Base-by-base conservation (phyloP, 208 protist genomes). In the Histomonas meleagridis region DNA sequence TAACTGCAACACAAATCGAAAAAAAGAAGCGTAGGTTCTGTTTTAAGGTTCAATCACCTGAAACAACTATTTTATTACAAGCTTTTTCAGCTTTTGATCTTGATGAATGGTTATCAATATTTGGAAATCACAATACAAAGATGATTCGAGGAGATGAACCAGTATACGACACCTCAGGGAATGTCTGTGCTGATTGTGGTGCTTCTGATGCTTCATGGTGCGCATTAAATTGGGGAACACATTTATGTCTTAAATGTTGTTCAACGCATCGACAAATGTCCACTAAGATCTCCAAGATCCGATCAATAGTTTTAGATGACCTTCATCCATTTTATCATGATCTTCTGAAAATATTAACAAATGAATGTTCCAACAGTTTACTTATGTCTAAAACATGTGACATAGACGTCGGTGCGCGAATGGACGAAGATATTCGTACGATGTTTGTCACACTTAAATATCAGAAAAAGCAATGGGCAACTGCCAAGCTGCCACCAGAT, bases 41-140 rank as follows among this genome's bases (percentile, higher is more conserved):
- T 49, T 86, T 86, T 49, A 86, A 86, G 46, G 38, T 86, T 55
- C 76, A 86, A 86, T 55, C 76, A n/a, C 46, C 76, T 2, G 46
- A 86, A 49, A 14, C 32, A 32, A 1, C 55, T 0, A 51, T 86
- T 35, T 16, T 26, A 46, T n/a, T 86, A 38, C 76, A 86, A 86
- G 76, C 76, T 26, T 35, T 86, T 21, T 43, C 76, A 16, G 38
- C 51, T 14, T 46, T 86, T 1, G 76, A 86, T 55, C 14, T 55
- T 14, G 46, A 86, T 18, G 46, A 86, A 86, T 86, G 76, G 76
- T 18, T 55, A 38, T 38, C 40, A 35, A 35, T 86, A 1, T 86
- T 86, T 55, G 55, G 16, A 4, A 55, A 86, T 26, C 76, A 86
- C 26, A 86, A 86, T 46, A 38, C 23, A 26, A 51, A 86, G 38